Conservation (phyloP, 2,329 filamentous ascomycete species). For the Penicillium sp. region DNA sequence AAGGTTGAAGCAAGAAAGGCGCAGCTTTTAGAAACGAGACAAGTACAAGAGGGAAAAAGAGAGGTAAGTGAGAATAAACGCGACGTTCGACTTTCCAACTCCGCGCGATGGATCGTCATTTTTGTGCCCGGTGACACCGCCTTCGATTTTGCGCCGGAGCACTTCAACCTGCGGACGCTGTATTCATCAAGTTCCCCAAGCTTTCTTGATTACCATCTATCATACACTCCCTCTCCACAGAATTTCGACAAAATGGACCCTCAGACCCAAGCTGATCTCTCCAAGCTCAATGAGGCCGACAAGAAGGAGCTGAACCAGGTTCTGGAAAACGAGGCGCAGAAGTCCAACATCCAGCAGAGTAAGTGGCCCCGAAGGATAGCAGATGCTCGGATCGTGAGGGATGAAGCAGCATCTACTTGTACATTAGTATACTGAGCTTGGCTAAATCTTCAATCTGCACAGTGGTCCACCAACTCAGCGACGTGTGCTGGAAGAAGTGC, state of each 20-base stretch:
- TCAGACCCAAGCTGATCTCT: conserved; percentile 58
- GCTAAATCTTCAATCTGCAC: neutral
- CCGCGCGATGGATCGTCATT: conserved; percentile 13
- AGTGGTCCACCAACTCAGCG: conserved; percentile 67
- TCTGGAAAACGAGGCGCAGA: conserved; percentile 79
- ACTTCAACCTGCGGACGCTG: neutral
- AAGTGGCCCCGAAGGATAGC: conserved; percentile 17
- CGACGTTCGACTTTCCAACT: neutral
- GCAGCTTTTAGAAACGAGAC: neutral
- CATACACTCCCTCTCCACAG: neutral
- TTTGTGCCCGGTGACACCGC: conserved; percentile 31
- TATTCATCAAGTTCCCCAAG: neutral
- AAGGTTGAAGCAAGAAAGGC: neutral
- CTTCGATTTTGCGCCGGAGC: conserved; percentile 22
- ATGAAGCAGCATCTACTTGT: neutral
- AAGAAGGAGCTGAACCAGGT: conserved; percentile 87
- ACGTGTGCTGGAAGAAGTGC: conserved; percentile 95
- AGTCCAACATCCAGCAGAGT: conserved; percentile 60
- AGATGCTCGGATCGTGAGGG: neutral
- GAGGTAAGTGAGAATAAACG: conserved; percentile 4
- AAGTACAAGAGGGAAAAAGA: neutral
- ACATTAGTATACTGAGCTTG: neutral
- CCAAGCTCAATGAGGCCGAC: conserved; percentile 75
- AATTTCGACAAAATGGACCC: conserved; percentile 34
- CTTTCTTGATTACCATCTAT: neutral